Evolutionary conservation across 2,329 filamentous ascomycete species (phyloP).

Genomic region (Colletotrichum truncatum): DNA sequence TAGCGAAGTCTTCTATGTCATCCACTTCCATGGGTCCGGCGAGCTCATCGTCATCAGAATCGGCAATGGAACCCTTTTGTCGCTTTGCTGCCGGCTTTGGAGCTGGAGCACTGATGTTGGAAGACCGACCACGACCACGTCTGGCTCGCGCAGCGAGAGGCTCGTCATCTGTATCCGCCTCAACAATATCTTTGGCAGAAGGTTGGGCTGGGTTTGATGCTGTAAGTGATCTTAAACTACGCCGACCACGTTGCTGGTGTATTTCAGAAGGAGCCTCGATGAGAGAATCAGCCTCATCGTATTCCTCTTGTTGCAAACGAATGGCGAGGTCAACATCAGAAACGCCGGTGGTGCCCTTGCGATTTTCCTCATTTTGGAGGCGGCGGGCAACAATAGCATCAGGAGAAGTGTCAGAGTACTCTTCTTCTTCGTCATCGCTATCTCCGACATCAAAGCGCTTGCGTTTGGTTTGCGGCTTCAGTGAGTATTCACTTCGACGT

Average conservation of each 20-base stretch:
- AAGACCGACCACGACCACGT: conserved; percentile 32
- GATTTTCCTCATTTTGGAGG: conserved; percentile 44
- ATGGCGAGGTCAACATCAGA: conserved; percentile 44
- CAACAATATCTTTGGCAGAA: background rate
- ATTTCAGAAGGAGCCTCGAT: background rate
- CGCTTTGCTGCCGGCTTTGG: conserved; percentile 21
- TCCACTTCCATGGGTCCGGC: conserved; percentile 34
- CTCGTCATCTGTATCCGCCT: conserved; percentile 16
- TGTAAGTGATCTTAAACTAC: background rate
- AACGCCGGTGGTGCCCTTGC: conserved; percentile 19
- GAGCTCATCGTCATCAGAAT: conserved; percentile 26
- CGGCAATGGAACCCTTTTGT: conserved; percentile 18
- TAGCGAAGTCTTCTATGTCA: background rate
- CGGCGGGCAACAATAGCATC: conserved; percentile 44
- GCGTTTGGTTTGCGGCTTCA: conserved; percentile 48
- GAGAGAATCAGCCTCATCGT: conserved; percentile 22
- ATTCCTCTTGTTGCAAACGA: conserved; percentile 45
- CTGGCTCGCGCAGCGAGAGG: conserved; percentile 10
- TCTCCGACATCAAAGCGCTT: conserved; percentile 56
- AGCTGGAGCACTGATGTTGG: conserved; percentile 41
- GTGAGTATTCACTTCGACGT: conserved; percentile 58
- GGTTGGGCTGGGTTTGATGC: background rate
- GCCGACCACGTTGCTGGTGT: background rate
- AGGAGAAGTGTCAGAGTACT: conserved; percentile 33
- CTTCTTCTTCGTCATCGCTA: conserved; percentile 50